These are phyloP conservation scores for Nothomitra cinnamomea DNA, from an alignment of 2,329 filamentous ascomycete species.

Conservation along the genomic window DNA sequence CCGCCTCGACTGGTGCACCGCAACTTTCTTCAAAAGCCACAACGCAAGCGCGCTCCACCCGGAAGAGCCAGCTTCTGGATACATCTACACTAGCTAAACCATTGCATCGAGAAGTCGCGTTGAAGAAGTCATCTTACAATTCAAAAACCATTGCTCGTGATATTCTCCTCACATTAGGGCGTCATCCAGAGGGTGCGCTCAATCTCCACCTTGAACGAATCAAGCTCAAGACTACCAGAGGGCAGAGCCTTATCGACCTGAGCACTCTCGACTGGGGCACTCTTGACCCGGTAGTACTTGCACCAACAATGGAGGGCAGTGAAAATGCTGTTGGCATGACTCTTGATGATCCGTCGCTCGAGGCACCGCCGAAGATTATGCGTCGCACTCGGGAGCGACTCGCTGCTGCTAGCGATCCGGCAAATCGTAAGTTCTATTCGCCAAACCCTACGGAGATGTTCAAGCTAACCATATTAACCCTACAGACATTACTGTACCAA, in stretches of 20 bases:
- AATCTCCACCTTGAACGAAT: constrained; percentile 41
- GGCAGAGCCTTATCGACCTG: constrained; percentile 33
- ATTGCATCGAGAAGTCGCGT: constrained; percentile 15
- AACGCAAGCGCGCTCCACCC: neutral
- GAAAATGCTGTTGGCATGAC: neutral
- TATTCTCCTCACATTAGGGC: constrained; percentile 42
- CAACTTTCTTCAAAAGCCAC: neutral
- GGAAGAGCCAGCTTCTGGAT: neutral
- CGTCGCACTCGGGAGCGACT: neutral
- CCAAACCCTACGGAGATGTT: neutral
- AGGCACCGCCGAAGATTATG: neutral
- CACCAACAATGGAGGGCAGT: constrained; percentile 12
- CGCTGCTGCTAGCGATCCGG: neutral
- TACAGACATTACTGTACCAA: neutral
- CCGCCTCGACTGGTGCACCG: neutral
- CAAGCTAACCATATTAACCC: neutral
- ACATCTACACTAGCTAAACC: neutral
- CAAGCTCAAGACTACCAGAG: constrained; percentile 23
- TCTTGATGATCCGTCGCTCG: neutral
- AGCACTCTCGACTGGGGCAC: constrained; percentile 43
- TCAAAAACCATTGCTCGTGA: constrained; percentile 45
- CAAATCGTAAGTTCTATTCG: neutral
- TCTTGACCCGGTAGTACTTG: constrained; percentile 37
- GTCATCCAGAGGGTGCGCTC: constrained; percentile 41
- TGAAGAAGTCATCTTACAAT: constrained; percentile 36